A percentile compares a stretch with the other conserved stretches of the same genome.
Evolutionary conservation across 2,329 filamentous ascomycete species (phyloP).

Genomic region (Penicillium verrucosum): DNA sequence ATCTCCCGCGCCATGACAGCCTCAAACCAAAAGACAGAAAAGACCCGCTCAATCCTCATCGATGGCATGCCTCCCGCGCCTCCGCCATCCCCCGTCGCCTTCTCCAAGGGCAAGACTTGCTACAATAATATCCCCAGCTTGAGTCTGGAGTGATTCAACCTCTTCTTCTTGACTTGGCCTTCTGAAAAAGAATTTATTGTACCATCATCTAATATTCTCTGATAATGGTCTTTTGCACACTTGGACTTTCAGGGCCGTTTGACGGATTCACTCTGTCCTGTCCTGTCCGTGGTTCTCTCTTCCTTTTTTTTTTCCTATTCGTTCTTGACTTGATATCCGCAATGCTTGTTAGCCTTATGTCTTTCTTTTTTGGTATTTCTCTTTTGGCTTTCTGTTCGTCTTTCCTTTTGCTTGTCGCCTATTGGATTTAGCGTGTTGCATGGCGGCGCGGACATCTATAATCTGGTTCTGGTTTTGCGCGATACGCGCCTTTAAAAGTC

Average conservation of each 20-base stretch:
- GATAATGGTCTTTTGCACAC: not conserved
- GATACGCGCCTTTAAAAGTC: conserved; percentile 3
- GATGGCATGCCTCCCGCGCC: conserved; percentile 27
- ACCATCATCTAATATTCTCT: not conserved
- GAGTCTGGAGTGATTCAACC: conserved; percentile 16
- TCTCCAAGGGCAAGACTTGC: conserved; percentile 13
- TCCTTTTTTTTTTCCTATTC: not conserved
- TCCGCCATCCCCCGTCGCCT: conserved; percentile 22
- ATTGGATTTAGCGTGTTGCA: conserved; percentile 14
- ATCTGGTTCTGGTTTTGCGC: not conserved
- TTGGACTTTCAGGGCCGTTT: not conserved
- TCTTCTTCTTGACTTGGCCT: not conserved
- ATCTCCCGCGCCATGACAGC: conserved; percentile 40
- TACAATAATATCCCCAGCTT: conserved; percentile 21
- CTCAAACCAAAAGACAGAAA: conserved; percentile 31
- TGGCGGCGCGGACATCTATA: conserved; percentile 11
- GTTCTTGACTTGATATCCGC: not conserved
- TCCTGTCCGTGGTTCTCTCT: not conserved
- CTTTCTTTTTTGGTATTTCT: not conserved
- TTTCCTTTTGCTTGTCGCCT: not conserved
- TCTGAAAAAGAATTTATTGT: not conserved
- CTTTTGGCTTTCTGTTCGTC: not conserved
- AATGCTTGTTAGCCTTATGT: not conserved
- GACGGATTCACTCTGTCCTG: not conserved
- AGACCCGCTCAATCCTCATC: conserved; percentile 17